Evolutionary conservation across 768 basidiomycete species (phyloP).

Genomic region (Sarcodon sp.): DNA sequence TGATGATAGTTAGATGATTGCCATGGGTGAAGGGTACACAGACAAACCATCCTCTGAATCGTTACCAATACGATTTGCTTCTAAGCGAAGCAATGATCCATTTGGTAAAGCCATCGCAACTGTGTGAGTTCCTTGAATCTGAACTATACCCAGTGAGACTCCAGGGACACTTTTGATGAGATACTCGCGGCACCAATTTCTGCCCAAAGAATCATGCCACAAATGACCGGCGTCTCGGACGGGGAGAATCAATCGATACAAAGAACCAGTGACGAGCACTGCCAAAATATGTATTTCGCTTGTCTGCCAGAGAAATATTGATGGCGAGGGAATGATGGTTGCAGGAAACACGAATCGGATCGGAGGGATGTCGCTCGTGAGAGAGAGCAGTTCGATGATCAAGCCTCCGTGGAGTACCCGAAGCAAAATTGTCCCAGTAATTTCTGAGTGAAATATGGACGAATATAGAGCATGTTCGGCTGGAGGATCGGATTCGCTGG

Average conservation of each 20-base stretch:
- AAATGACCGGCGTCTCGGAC: slow-evolving; percentile 34
- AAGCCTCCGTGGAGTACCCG: slow-evolving; percentile 65
- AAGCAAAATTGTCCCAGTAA: slow-evolving; percentile 54
- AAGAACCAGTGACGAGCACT: slow-evolving; percentile 52
- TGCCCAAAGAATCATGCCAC: slow-evolving; percentile 41
- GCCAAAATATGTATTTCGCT: slow-evolving; percentile 58
- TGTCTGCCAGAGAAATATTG: slow-evolving; percentile 36
- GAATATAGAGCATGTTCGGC: slow-evolving; percentile 66
- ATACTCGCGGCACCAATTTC: slow-evolving; percentile 58
- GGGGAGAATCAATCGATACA: slow-evolving; percentile 64
- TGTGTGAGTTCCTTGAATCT: slow-evolving; percentile 54
- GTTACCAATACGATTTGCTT: slow-evolving; percentile 44
- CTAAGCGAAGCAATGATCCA: slow-evolving; percentile 57
- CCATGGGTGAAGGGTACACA: not conserved
- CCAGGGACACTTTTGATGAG: slow-evolving; percentile 37
- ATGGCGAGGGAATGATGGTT: slow-evolving; percentile 48
- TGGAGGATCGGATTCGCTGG: slow-evolving; percentile 28
- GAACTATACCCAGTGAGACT: slow-evolving; percentile 26
- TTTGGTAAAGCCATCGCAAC: slow-evolving; percentile 49
- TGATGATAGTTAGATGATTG: slow-evolving; percentile 2
- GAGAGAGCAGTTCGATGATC: slow-evolving; percentile 67
- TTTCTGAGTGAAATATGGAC: slow-evolving; percentile 38
- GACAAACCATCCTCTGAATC: slow-evolving; percentile 46
- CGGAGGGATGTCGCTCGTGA: slow-evolving; percentile 49
- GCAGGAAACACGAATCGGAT: slow-evolving; percentile 74